A percentile compares a stretch with the other conserved stretches of the same genome.
phyloP scores from a whole-genome alignment of 2,329 filamentous ascomycete species.

The Cryphonectria naterciae region DNA sequence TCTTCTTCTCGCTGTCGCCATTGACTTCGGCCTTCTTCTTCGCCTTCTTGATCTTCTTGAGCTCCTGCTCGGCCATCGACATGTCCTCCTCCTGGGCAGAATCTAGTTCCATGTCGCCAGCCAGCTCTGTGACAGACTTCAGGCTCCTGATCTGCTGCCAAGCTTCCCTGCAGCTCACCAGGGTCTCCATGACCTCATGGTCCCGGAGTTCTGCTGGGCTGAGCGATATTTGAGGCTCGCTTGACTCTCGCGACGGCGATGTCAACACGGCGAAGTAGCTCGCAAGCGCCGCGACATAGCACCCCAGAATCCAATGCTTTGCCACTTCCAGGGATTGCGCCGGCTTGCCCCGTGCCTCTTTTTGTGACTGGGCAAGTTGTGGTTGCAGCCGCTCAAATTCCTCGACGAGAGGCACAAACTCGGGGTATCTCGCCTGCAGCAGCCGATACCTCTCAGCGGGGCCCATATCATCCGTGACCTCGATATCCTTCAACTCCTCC shows the following conservation, averaged over 20 bases:
- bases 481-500: slow-evolving; percentile 81
- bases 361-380: slow-evolving; percentile 61
- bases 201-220: slow-evolving; percentile 81
- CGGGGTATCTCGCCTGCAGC: slow-evolving; percentile 81
- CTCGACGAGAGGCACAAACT: slow-evolving; percentile 83
- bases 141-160: slow-evolving; percentile 78
- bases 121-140: slow-evolving; percentile 47
- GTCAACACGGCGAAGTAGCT: slow-evolving; percentile 97
- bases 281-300: slow-evolving; percentile 83
- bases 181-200: slow-evolving; percentile 85
- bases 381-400: slow-evolving; percentile 78
- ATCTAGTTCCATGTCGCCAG: slow-evolving; percentile 33
- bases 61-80: slow-evolving; percentile 36
- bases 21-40: slow-evolving; percentile 34
- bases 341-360: slow-evolving; percentile 57
- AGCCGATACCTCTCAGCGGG: slow-evolving; percentile 75
- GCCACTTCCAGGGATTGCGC: slow-evolving; percentile 63
- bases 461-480: slow-evolving; percentile 79
- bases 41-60: slow-evolving; percentile 39
- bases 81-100: slow-evolving; percentile 38
- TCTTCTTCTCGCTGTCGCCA: slow-evolving; percentile 32
- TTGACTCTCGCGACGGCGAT: slow-evolving; percentile 68
- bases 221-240: slow-evolving; percentile 61
- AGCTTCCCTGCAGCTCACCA: slow-evolving; percentile 77
- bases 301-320: slow-evolving; percentile 79